Evolutionary conservation across 2,329 filamentous ascomycete genomes (phyloP).

Genomic region (Dactylella cylindrospora): DNA sequence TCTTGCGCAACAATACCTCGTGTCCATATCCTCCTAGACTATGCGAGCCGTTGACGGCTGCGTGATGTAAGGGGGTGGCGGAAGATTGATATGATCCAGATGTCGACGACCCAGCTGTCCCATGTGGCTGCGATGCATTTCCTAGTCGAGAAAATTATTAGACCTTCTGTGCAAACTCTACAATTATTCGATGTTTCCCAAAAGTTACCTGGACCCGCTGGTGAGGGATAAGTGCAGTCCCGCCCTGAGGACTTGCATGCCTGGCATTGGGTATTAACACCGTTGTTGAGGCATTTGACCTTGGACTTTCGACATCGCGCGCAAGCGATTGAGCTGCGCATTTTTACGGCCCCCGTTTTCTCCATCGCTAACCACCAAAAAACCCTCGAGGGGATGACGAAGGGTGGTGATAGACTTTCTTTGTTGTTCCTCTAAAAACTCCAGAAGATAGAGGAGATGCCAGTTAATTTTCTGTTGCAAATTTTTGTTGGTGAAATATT

Average conservation of each 20-base stretch:
- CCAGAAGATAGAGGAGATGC: too few relatives aligned
- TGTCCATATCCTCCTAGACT: constrained; percentile 15
- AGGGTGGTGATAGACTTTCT: too few relatives aligned
- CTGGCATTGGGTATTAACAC: constrained; percentile 70
- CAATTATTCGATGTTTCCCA: neutral
- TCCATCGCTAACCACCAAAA: constrained; percentile 27
- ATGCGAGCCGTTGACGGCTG: constrained; percentile 26
- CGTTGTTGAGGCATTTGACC: constrained; percentile 82
- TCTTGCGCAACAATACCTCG: constrained; percentile 17
- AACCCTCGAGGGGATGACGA: constrained; percentile 1
- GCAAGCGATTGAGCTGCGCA: constrained; percentile 49
- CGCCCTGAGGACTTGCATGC: constrained; percentile 71
- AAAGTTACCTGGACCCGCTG: constrained; percentile 51
- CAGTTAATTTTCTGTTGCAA: too few relatives aligned
- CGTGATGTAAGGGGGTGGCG: constrained; percentile 26
- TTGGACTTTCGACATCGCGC: constrained; percentile 58
- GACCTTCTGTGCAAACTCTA: constrained; percentile 17
- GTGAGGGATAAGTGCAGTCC: constrained; percentile 70
- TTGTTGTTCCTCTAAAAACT: too few relatives aligned
- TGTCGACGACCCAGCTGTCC: constrained; percentile 15
- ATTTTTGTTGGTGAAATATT: too few relatives aligned
- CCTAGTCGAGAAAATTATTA: constrained; percentile 14
- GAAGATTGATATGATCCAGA: constrained; percentile 31
- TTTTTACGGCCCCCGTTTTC: constrained; percentile 45
- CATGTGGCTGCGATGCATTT: constrained; percentile 26